Evolutionary conservation across 2,329 filamentous ascomycete genomes (phyloP), one percentile per base, ranked within the genome.

Genomic region (Trichoderma sp.): DNA sequence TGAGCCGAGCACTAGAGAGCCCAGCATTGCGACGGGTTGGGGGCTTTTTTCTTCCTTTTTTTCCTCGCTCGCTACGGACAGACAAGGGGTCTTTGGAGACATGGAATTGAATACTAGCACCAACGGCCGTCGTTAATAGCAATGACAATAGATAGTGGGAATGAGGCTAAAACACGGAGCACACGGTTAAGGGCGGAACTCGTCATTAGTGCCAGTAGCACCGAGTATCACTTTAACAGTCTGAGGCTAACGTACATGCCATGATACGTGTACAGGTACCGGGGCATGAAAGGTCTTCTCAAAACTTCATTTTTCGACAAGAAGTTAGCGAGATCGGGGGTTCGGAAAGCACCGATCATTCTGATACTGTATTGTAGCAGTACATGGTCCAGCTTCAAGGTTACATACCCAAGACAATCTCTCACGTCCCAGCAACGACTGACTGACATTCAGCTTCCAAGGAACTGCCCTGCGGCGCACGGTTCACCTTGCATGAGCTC

Each of bases 401-500:
- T 37, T 34, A 16, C 24, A 32, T 56, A 5, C 26, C 24, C n/a
- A 49, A n/a, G n/a, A n/a, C n/a, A n/a, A 24, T 13, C 21, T 21
- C 11, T 49, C 46, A 24, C 46, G 28, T 56, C 63, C 37, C 51
- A 28, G 30, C 14, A 34, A 5, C 13, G 39, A 24, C n/a, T 18
- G 14, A 34, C 10, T 26, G 39, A 49, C n/a, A 26, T 26, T 46
- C 52, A 49, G 52, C 63, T 58, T 14, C 34, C 16, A 13, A 46
- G 18, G 49, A 37, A 46, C 26, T 55, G 24, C 52, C 37, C 30
- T 63, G 8, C 59, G 4, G 51, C 39, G 63, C 63, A 66, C 63
- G 52, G 63, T 46, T 58, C 37, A 66, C 32, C 63, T 32, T 66
- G 63, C 63, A 66, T 66, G 63, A 66, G 39, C 59, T 51, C 59